Percentiles rank a stretch among this genome's conserved stretches.
Conservation (phyloP, 805 yeast species). For the Zygoascus biomembranicola region DNA sequence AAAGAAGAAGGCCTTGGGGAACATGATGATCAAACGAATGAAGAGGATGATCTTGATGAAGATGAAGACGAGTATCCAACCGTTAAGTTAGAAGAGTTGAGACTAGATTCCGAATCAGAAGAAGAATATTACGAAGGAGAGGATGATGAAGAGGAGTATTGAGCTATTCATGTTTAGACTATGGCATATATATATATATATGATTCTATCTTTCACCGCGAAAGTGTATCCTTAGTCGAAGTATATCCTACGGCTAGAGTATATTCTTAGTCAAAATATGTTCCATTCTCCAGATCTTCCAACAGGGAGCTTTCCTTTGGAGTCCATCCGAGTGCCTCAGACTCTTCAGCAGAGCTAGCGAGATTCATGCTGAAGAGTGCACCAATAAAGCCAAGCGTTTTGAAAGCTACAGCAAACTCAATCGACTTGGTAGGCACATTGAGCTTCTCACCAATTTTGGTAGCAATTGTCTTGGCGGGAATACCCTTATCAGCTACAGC, state of each 20-base stretch:
- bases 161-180: too few species aligned
- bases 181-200: too few species aligned
- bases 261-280: neutral
- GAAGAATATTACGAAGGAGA: conserved; percentile 7
- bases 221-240: neutral
- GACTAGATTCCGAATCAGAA: conserved; percentile 4
- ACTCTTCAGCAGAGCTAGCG: conserved; percentile 1
- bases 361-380: neutral
- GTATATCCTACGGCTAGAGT: neutral
- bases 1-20: conserved; percentile 10
- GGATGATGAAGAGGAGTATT: neutral
- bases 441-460: conserved; percentile 17
- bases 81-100: conserved; percentile 10
- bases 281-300: conserved; percentile 2
- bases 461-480: conserved; percentile 23
- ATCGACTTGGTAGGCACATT: neutral
- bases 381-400: neutral
- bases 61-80: conserved; percentile 14
- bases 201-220: too few species aligned
- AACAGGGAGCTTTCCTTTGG: conserved; percentile 1
- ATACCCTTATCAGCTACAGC: conserved; percentile 22
- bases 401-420: neutral
- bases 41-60: conserved; percentile 4
- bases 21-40: conserved; percentile 9
- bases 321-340: conserved; percentile 7